A percentile compares a stretch with the other conserved stretches of the same genome.
These are phyloP conservation scores for Sphagnum tenellum DNA, from an alignment of 225 moss, liverwort and hornwort species.

Conservation along the genomic window DNA sequence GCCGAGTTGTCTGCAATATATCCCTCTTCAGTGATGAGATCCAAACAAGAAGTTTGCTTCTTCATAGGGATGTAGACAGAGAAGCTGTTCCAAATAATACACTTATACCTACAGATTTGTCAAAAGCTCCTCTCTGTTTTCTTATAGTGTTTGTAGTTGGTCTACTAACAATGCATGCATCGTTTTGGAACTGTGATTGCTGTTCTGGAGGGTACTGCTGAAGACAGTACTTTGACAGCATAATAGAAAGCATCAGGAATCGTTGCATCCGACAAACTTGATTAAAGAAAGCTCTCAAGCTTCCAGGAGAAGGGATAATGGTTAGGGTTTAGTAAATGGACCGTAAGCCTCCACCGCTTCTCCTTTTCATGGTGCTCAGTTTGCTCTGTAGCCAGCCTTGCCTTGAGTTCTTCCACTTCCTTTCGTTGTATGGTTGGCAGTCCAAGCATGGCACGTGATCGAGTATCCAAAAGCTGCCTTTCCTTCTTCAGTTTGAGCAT, in stretches of 20 bases:
- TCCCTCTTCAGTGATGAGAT: background rate
- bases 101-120: background rate
- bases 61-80: background rate
- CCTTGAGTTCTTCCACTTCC: conserved; percentile 37
- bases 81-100: no score
- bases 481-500: conserved; percentile 40
- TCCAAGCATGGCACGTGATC: conserved; percentile 15
- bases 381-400: conserved; percentile 24
- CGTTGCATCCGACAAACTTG: no score
- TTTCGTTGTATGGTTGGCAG: conserved; percentile 30
- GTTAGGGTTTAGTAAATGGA: background rate
- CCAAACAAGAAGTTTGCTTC: background rate
- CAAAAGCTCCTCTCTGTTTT: background rate
- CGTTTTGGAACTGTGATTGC: no score
- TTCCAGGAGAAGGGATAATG: background rate
- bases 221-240: no score
- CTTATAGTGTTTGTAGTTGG: background rate
- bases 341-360: conserved; percentile 25
- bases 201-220: no score
- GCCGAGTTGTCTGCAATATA: conserved; percentile 18
- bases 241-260: no score
- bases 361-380: conserved; percentile 45
- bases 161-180: background rate
- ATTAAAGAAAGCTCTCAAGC: background rate
- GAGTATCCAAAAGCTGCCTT: conserved; percentile 27